Base-by-base conservation (phyloP, 2,329 filamentous ascomycete species). In the Apiospora saccharicola region DNA sequence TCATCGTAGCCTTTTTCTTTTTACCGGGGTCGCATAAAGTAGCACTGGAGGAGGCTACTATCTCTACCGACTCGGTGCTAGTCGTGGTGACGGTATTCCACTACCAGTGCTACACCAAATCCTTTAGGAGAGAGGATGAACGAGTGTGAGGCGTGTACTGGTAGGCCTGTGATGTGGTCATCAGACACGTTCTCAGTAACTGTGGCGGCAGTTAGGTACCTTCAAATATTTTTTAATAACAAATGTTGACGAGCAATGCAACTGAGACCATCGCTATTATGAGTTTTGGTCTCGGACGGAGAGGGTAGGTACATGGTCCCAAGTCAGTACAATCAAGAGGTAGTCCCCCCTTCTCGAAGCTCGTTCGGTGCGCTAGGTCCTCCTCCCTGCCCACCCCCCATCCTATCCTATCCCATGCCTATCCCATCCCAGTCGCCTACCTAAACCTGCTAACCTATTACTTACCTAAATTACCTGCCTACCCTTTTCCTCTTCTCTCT, bases 401-500 rank as follows among this genome's bases (percentile, higher is more conserved):
- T 34, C 57, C 57, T 10, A 41, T 13, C 57, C 34, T 34, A 41
- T 37, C 30, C 53, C 53, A 61, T 37, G 22, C 53, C 26, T 37
- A 37, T 24, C 4, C 57, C 34, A 64, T 64, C 30, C 57, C 57
- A 30, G 34, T 64, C 57, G 57, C 30, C 57, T n/a, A 64, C 34
- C 57, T 41, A 64, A 64, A 64, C 57, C 57, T n/a, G 34, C 57
- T 64, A 64, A 69, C 26, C 67, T 69, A 49, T 68, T 69, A 49
- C 67, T 49, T 69, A 49, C 67, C 67, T 49, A 47, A 30, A 44
- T 46, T 24, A 19, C 67, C 44, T 30, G 44, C 67, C 47, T 14
- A n/a, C 47, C 44, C 26, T 49, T 49, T 69, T 37, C 44, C 44
- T 69, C 47, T 49, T 69, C 44, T 24, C 24, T 47, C 67, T n/a